Percentiles rank a stretch among this genome's conserved stretches.
phyloP scores from a whole-genome alignment of 345 rosid genomes.

The Ceriops zippeliana region DNA sequence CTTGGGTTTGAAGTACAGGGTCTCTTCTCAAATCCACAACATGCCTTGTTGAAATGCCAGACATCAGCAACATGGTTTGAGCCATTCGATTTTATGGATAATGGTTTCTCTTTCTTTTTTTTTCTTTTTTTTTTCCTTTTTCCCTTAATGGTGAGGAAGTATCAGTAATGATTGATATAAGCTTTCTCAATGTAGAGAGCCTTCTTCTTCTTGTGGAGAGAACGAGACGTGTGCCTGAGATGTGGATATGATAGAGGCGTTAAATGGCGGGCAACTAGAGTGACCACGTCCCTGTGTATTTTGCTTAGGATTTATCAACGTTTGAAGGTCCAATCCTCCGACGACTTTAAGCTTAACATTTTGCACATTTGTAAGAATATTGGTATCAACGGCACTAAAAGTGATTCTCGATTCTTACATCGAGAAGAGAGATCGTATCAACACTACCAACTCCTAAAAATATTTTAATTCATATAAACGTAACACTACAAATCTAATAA shows the following conservation, averaged over 20 bases:
- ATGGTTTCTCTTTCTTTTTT: neutral
- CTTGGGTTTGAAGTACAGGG: conserved; percentile 48
- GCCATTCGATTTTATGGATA: conserved; percentile 41
- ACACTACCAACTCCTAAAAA: too few species aligned
- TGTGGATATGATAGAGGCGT: conserved; percentile 47
- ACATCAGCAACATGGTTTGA: conserved; percentile 75
- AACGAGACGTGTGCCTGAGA: conserved; percentile 5
- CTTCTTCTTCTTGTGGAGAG: neutral
- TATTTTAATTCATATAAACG: too few species aligned
- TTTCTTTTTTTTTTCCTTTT: too few species aligned
- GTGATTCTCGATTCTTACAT: too few species aligned
- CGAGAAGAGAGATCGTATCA: too few species aligned
- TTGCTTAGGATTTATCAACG: neutral
- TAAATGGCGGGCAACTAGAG: conserved; percentile 39
- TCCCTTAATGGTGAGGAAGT: neutral
- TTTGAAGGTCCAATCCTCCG: too few species aligned
- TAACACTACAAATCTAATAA: too few species aligned
- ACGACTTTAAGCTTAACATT: too few species aligned
- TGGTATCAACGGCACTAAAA: too few species aligned
- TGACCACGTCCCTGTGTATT: conserved; percentile 21
- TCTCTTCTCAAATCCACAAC: conserved; percentile 39
- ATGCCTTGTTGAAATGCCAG: conserved; percentile 55
- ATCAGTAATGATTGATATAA: neutral
- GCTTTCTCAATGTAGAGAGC: neutral
- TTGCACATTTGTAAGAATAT: too few species aligned